phyloP scores from a whole-genome alignment of 805 yeast genomes.

The Myxozyma neotropica region DNA sequence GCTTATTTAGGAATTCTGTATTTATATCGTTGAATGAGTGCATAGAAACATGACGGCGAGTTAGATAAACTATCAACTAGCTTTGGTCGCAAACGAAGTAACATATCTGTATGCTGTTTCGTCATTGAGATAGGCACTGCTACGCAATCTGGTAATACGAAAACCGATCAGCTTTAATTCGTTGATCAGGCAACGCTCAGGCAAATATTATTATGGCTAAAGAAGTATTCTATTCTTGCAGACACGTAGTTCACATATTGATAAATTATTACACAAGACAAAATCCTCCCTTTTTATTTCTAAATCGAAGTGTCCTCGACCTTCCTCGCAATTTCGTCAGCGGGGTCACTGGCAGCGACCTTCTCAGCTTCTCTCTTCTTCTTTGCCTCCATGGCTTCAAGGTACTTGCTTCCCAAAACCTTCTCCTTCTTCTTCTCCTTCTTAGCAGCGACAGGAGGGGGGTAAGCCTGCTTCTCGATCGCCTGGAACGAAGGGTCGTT shows the following conservation, averaged over 20 bases:
- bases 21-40: too few species aligned
- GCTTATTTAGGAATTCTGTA: too few species aligned
- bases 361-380: constrained; percentile 23
- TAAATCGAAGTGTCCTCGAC: constrained; percentile 8
- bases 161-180: too few species aligned
- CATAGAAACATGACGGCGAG: too few species aligned
- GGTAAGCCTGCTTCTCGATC: constrained; percentile 79
- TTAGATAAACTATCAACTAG: too few species aligned
- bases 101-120: too few species aligned
- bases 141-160: too few species aligned
- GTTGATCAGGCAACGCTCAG: too few species aligned
- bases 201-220: neutral
- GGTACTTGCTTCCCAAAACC: constrained; percentile 87
- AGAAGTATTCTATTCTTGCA: neutral
- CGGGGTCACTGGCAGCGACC: constrained; percentile 7
- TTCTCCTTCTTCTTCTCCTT: constrained; percentile 72
- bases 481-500: constrained; percentile 71
- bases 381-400: constrained; percentile 48
- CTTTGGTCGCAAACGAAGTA: too few species aligned
- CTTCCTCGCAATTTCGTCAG: constrained; percentile 1
- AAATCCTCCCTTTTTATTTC: neutral
- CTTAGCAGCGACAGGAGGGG: constrained; percentile 64
- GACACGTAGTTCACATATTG: neutral
- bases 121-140: too few species aligned
- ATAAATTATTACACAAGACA: neutral